Base-by-base conservation (phyloP, 305 asterid genomes). In the Fraxinus greggii region DNA sequence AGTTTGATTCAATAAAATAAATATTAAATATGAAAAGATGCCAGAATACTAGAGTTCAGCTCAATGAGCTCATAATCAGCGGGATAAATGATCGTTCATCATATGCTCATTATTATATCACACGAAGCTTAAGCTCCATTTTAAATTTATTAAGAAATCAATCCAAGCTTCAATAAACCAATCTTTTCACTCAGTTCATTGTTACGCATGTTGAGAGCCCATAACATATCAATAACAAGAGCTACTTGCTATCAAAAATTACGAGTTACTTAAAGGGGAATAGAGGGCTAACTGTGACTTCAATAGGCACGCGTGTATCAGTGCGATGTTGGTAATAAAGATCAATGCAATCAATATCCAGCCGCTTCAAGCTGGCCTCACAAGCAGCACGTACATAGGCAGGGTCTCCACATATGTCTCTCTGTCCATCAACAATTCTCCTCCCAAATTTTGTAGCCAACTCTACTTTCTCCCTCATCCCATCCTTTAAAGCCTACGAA, bases 401-500 rank as follows among this genome's bases (percentile, higher is more conserved):
- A 1, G 88, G 90, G 56, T 87, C 88, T 24, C 90, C 88, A 56
- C 78, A 56, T n/a, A 87, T 69, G 8, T 78, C 83, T 45, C 17
- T 45, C 9, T 73, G 40, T 19, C 86, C 90, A 83, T 80, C 88
- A 21, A 4, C 74, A 7, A 10, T 24, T 5, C 59, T 32, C 26
- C 75, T 51, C 5, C 82, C 90, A 80, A 85, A 87, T 40, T 85
- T 87, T 2, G 90, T 85, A 19, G 90, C 86, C 15, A 87, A 8
- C 19, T 83, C 80, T 23, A 85, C 87, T 59, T 48, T 78, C 70
- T 87, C 88, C 70, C 88, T 85, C 42, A 82, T 48, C 73, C 85
- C 76, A n/a, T 80, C 88, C 74, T 85, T 83, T 63, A 85, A 15
- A 3, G 86, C 88, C 90, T 87, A 63, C 12, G 3, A 56, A 19